Evolutionary conservation across 208 protist species (phyloP), one percentile per base, ranked within the genome.

Genomic region (Trypanosoma cruzi): DNA sequence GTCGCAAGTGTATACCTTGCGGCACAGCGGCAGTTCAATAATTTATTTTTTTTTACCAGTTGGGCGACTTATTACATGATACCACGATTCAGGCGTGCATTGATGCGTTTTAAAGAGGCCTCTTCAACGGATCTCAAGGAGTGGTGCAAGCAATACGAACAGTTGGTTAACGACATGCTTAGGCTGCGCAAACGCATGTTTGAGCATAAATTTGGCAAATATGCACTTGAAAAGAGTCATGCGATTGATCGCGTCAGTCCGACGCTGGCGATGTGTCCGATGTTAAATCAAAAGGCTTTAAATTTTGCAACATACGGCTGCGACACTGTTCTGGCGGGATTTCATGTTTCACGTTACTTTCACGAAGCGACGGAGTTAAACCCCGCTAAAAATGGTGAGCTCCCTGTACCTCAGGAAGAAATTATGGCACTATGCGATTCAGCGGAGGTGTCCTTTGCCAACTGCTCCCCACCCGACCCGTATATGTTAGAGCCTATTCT

Each of bases 361-460:
- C 90, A 96, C 68, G 90, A 96, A 73, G 90, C 90, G 48, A 96
- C 90, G 53, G 90, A 96, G 66, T 66, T 96, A 61, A 96, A 96
- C 66, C 90, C 87, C 18, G 88, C 86, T 7, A 90, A 86, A 73
- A 91, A 94, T 72, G 88, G 88, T 37, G 80, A 81, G 52, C 56
- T 94, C 52, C 46, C 65, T 28, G 72, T 96, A 32, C 84, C 88
- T 0, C 60, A 85, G 22, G 52, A 75, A 24, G 90, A 96, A 67
- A 55, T 96, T 22, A 60, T 81, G 64, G 72, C 77, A 18, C 64
- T 96, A 66, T 96, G 90, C 75, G 37, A 84, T n/a, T 73, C 87
- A 10, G 64, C 77, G 50, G 70, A 85, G 20, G 86, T 96, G 4
- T 86, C 70, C 28, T 96, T 83, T 71, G 87, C 88, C n/a, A 86